phyloP scores from a whole-genome alignment of 225 moss, liverwort and hornwort species.

The Rhytidiadelphus loreus region DNA sequence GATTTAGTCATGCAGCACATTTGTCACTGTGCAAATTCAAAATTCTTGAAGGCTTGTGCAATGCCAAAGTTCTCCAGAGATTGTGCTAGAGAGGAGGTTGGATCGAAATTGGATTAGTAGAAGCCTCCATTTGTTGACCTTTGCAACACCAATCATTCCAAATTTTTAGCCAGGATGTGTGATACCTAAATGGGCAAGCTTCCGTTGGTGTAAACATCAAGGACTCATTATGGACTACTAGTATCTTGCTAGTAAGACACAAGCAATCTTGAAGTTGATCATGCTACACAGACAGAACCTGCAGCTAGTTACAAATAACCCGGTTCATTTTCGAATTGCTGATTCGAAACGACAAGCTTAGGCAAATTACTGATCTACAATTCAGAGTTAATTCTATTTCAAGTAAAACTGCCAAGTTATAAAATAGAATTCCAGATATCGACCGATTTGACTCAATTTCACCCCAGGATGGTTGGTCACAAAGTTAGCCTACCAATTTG shows the following conservation, averaged over 20 bases:
- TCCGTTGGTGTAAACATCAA: neutral
- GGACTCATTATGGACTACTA: no score
- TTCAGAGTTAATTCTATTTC: neutral
- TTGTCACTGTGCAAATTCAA: neutral
- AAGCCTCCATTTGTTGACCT: neutral
- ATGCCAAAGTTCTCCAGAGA: neutral
- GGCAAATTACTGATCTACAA: no score
- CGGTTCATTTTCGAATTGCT: no score
- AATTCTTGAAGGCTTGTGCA: neutral
- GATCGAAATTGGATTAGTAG: neutral
- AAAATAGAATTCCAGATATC: neutral
- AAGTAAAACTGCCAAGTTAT: neutral
- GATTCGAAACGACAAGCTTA: neutral
- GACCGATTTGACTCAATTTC: neutral
- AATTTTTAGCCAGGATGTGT: no score
- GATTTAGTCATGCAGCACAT: no score
- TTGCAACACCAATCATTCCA: neutral
- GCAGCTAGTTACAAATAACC: neutral
- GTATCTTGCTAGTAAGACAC: neutral
- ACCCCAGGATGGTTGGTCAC: neutral
- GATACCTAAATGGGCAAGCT: neutral
- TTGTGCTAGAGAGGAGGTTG: neutral
- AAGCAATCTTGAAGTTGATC: neutral
- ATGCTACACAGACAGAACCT: neutral
- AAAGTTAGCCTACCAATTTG: neutral